A percentile compares a stretch with the other conserved stretches of the same genome.
Evolutionary conservation across 129 eudicot species (phyloP).

Genomic region (Smallanthus sonchifolius): DNA sequence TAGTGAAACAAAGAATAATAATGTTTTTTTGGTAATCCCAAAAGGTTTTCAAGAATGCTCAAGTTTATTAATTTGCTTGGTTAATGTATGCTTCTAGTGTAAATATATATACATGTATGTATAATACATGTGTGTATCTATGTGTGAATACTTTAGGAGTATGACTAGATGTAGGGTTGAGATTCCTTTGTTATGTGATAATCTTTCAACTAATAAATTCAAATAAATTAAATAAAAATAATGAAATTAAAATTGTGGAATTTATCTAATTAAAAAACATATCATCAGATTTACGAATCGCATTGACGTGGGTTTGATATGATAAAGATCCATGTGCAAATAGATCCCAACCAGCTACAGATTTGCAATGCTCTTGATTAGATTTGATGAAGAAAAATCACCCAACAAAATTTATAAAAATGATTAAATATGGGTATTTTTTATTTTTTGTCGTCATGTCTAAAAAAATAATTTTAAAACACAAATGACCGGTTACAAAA

Average conservation of each 20-base stretch:
- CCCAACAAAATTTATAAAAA: not conserved
- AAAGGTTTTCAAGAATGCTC: not conserved
- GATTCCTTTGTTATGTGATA: slow-evolving; percentile 27
- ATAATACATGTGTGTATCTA: not conserved
- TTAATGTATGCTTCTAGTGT: not conserved
- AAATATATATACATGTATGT: not conserved
- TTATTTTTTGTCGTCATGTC: not conserved
- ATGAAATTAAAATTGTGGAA: slow-evolving; percentile 7
- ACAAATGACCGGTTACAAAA: not conserved
- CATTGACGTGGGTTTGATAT: slow-evolving; percentile 40
- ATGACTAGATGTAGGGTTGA: slow-evolving; percentile 20
- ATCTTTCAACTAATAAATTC: slow-evolving; percentile 20
- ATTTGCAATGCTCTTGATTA: slow-evolving; percentile 32
- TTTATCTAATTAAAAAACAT: slow-evolving; percentile 27
- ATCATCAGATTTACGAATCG: slow-evolving; percentile 38
- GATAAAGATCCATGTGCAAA: slow-evolving; percentile 38
- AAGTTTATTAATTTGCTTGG: not conserved
- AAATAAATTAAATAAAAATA: slow-evolving; percentile 7
- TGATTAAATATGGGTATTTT: not conserved
- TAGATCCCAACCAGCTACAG: slow-evolving; percentile 37
- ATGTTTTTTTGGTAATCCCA: too few relatives aligned
- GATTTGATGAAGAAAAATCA: slow-evolving; percentile 22
- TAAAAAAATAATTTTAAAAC: not conserved
- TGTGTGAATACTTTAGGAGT: slow-evolving; percentile 12
- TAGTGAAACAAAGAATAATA: not conserved